These are phyloP conservation scores for Phylloporus sp. DNA, from an alignment of 768 basidiomycete species.

Conservation along the genomic window DNA sequence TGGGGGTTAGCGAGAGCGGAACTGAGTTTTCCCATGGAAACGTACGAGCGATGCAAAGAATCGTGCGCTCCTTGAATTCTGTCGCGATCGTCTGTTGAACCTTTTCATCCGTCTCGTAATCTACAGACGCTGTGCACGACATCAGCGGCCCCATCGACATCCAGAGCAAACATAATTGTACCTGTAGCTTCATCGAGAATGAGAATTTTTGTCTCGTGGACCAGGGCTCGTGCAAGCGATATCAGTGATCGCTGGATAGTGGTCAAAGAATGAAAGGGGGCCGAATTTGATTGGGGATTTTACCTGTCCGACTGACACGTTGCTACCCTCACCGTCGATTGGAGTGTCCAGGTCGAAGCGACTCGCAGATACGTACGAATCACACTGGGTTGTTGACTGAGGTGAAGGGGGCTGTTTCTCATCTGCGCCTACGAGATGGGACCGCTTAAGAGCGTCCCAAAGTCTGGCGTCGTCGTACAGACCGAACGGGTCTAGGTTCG, in stretches of 20 bases:
- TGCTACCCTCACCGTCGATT: slow-evolving; percentile 83
- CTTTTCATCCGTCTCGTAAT: too few species aligned
- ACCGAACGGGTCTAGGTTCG: slow-evolving; percentile 88
- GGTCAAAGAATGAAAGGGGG: slow-evolving; percentile 12
- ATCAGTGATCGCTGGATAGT: slow-evolving; percentile 71
- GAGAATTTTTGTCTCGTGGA: slow-evolving; percentile 78
- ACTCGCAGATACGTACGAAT: slow-evolving; percentile 34
- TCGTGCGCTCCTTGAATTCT: too few species aligned
- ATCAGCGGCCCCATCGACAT: too few species aligned
- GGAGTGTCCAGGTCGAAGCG: slow-evolving; percentile 79
- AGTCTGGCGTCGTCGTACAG: slow-evolving; percentile 72
- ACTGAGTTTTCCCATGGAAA: too few species aligned
- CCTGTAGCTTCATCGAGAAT: slow-evolving; percentile 90
- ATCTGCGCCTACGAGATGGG: slow-evolving; percentile 66
- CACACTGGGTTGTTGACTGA: slow-evolving; percentile 34
- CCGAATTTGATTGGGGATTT: background rate
- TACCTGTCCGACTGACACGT: slow-evolving; percentile 64
- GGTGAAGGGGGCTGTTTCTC: slow-evolving; percentile 23
- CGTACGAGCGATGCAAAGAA: too few species aligned
- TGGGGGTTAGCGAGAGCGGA: too few species aligned
- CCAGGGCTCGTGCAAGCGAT: slow-evolving; percentile 83
- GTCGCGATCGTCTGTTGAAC: too few species aligned
- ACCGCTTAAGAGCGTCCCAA: slow-evolving; percentile 84
- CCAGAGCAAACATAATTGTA: too few species aligned
- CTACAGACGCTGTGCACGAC: too few species aligned